Base-by-base conservation (phyloP, 257 asterid genomes). In the Buddleja alternifolia region DNA sequence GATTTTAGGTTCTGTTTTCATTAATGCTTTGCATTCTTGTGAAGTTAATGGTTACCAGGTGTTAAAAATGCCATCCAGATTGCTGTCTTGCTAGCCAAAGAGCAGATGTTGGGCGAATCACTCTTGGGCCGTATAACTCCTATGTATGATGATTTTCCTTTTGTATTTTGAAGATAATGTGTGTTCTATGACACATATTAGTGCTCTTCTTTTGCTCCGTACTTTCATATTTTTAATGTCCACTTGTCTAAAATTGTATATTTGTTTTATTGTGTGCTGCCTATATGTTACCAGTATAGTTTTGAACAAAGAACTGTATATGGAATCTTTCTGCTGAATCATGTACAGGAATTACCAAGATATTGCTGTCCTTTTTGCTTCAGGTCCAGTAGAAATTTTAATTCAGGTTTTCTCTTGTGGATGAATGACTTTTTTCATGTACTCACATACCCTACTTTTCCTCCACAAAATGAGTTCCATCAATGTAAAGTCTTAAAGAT, bases 91-190 rank as follows among this genome's bases (percentile, higher is more conserved):
- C 83, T 93, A 78, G 95, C 83, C 44, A 90, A 90, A 89, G 99
- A 93, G 62, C 99, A 90, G 87, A 75, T 84, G 63, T 68, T 42
- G 61, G 90, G 94, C 52, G 81, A 95, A 54, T 69, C 95, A n/a
- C 89, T 88, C 69, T 82, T 93, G 83, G 97, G 97, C 59, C 93
- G 97, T 61, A 88, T 93, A 65, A 76, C 83, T 66, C 99, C 99
- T 55, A 90, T 93, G 99, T 93, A 93, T 66, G 88, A 15, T 76
- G 47, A 34, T 69, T 63, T 67, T 76, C 70, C 74, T 53, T 60
- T 51, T 40, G 29, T 62, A n/a, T 66, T 60, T 56, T 50, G 29
- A 61, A 72, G 23, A 64, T 61, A 32, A 40, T 62, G 20, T 21
- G 58, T 45, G 34, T 41, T 45, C 21, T 23, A 16, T 48, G 20